These are phyloP conservation scores for Aspergillus calidoustus DNA, from an alignment of 2,329 filamentous ascomycete species.

Conservation along the genomic window DNA sequence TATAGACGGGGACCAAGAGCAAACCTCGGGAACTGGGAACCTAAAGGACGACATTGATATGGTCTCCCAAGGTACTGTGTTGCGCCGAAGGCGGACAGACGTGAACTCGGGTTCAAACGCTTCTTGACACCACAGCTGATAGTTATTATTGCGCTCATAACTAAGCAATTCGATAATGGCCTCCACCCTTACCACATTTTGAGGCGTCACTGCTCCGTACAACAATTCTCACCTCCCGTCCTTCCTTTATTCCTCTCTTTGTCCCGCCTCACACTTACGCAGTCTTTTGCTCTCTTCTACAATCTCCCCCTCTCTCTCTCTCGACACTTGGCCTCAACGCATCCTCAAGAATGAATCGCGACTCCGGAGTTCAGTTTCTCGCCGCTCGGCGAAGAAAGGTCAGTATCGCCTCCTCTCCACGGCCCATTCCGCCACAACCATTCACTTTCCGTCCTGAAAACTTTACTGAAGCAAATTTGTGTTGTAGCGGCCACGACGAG, in stretches of 20 bases:
- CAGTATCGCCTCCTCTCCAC: constrained; percentile 23
- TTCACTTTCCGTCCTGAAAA: constrained; percentile 1
- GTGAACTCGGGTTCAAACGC: constrained; percentile 22
- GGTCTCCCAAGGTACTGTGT: neutral
- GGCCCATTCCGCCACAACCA: neutral
- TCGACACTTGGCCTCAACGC: neutral
- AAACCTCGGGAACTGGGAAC: neutral
- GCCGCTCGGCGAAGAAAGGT: constrained; percentile 46
- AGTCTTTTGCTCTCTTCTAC: constrained; percentile 1
- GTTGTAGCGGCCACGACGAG: constrained; percentile 38
- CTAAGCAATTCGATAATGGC: constrained; percentile 25
- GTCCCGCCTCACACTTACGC: constrained; percentile 9
- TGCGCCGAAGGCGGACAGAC: constrained; percentile 16
- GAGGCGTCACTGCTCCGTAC: constrained; percentile 7
- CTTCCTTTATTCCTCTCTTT: constrained; percentile 14
- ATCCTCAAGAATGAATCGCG: constrained; percentile 39
- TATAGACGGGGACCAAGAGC: neutral
- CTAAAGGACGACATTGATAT: neutral
- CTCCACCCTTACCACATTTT: constrained; percentile 20
- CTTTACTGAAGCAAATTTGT: constrained; percentile 25
- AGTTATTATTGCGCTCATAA: constrained; percentile 10
- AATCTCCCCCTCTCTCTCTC: neutral
- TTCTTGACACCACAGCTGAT: neutral
- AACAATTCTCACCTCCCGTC: constrained; percentile 3
- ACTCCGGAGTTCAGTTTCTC: constrained; percentile 42